Conservation (phyloP, 2,329 filamentous ascomycete species). For the Aureobasidium zeae region DNA sequence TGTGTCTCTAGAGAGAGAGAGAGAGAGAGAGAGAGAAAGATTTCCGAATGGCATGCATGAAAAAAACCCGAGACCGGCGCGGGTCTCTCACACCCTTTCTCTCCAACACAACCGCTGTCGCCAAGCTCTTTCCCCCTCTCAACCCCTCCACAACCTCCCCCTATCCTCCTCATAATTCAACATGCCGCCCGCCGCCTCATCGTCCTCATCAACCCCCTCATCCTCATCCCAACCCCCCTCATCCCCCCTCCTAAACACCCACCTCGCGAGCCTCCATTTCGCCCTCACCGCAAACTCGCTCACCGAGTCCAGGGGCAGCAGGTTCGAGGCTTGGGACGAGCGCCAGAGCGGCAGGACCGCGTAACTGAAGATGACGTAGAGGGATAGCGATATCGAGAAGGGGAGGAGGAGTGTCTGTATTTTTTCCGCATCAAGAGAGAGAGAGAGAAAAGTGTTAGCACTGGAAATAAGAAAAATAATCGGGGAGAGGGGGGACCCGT, state of each 20-base stretch:
- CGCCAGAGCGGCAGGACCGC: conserved; percentile 7
- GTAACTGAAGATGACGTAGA: conserved; percentile 11
- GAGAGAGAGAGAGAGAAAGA: no score
- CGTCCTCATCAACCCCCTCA: conserved; percentile 1
- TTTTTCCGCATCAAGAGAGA: no score
- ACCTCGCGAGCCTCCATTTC: not conserved
- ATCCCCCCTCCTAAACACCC: not conserved
- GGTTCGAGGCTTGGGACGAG: conserved; percentile 1
- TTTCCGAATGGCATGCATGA: no score
- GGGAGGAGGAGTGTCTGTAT: conserved; percentile 11
- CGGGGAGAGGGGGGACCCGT: no score
- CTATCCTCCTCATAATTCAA: conserved; percentile 13
- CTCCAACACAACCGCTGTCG: no score
- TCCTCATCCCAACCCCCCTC: conserved; percentile 8
- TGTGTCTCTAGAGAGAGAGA: no score
- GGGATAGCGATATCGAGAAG: conserved; percentile 5
- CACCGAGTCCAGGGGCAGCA: not conserved
- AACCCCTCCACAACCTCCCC: conserved; percentile 6
- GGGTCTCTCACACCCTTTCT: no score
- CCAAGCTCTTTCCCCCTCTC: no score
- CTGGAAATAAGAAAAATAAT: no score
- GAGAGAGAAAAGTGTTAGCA: no score
- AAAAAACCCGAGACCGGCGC: no score
- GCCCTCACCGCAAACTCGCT: not conserved
- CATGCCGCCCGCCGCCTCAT: conserved; percentile 7